Percentiles rank a stretch among this genome's conserved stretches.
These are phyloP conservation scores for Apiospora marii DNA, from an alignment of 2,329 filamentous ascomycete genomes.

Conservation along the genomic window DNA sequence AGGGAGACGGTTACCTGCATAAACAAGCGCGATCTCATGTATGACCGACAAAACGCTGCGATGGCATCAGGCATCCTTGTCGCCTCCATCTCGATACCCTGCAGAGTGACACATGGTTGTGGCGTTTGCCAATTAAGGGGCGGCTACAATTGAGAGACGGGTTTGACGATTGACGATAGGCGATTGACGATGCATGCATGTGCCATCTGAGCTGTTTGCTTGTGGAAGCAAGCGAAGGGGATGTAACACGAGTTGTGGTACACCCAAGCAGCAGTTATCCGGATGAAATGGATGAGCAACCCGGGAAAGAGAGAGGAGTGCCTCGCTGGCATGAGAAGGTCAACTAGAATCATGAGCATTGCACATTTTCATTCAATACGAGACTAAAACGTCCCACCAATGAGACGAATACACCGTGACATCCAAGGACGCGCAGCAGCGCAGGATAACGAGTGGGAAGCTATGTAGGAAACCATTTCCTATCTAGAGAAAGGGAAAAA, in stretches of 20 bases:
- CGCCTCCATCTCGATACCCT: background rate
- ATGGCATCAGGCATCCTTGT: background rate
- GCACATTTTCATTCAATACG: background rate
- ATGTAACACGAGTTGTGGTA: background rate
- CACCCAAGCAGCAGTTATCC: background rate
- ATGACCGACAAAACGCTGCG: background rate
- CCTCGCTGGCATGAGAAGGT: background rate
- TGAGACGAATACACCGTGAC: background rate
- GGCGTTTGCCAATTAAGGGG: background rate
- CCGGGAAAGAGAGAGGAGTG: background rate
- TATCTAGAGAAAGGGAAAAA: background rate
- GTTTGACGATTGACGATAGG: background rate
- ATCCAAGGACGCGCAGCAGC: background rate
- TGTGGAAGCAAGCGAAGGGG: background rate
- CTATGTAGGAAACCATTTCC: background rate
- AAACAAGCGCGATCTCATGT: constrained; percentile 4
- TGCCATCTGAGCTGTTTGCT: background rate
- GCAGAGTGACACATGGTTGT: background rate
- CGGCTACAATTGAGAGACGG: background rate
- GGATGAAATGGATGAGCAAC: background rate
- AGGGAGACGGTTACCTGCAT: constrained; percentile 15
- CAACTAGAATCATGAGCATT: background rate
- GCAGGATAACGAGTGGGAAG: background rate
- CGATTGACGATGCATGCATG: constrained; percentile 13
- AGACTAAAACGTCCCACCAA: background rate